phyloP scores from a whole-genome alignment of 805 yeast species.

The Yamadazyma scolyti region DNA sequence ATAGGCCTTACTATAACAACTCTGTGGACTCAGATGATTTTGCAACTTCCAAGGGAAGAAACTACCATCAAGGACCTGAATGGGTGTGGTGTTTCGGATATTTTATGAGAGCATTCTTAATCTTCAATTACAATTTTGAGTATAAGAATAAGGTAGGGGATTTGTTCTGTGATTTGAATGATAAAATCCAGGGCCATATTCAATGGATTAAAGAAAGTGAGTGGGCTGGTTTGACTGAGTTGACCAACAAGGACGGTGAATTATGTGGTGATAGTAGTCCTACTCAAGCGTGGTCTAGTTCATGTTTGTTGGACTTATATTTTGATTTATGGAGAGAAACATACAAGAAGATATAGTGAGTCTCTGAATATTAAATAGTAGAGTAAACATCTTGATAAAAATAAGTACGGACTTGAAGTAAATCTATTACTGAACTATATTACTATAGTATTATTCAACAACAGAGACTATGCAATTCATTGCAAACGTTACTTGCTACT shows the following conservation, averaged over 20 bases:
- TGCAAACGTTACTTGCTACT: too few relatives aligned
- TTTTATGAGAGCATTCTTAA: conserved; percentile 73
- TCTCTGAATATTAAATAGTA: neutral
- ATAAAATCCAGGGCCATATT: conserved; percentile 60
- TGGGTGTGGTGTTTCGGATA: conserved; percentile 95
- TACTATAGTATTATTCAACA: too few relatives aligned
- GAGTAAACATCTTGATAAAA: neutral
- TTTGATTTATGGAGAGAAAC: conserved; percentile 50
- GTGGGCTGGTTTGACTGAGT: conserved; percentile 93
- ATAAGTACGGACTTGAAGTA: too few relatives aligned
- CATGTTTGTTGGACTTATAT: conserved; percentile 78
- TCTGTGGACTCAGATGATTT: conserved; percentile 79
- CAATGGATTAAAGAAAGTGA: conserved; percentile 69
- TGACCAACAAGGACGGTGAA: conserved; percentile 85
- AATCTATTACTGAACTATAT: too few relatives aligned
- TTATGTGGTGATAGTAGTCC: conserved; percentile 86
- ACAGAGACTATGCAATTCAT: too few relatives aligned
- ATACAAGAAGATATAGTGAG: conserved; percentile 2
- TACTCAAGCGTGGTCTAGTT: conserved; percentile 95
- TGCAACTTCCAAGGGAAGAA: conserved; percentile 91
- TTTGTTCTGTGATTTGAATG: conserved; percentile 46
- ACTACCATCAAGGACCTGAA: conserved; percentile 98
- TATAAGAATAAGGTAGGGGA: conserved; percentile 38
- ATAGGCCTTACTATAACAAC: conserved; percentile 84
- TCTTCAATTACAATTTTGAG: conserved; percentile 45